A percentile compares a stretch with the other conserved stretches of the same genome.
These are phyloP conservation scores for Leucogyrophana mollusca DNA, from an alignment of 768 basidiomycete genomes.

Conservation along the genomic window DNA sequence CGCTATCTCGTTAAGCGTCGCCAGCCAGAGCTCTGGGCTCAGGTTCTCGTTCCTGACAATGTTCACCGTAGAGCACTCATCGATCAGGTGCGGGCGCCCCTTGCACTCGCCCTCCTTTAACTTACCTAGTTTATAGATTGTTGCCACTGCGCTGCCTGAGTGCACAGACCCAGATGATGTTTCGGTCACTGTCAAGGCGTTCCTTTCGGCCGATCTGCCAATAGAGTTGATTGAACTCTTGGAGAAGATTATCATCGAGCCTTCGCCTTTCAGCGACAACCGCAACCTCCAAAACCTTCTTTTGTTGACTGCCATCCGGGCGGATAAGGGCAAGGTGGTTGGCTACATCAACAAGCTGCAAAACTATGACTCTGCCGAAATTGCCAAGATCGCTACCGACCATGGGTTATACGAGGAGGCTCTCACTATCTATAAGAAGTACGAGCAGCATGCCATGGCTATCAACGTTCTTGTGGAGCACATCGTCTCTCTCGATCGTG, in stretches of 20 bases:
- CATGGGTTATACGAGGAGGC: conserved; percentile 96
- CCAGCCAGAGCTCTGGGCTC: conserved; percentile 92
- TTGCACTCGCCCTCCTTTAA: not conserved
- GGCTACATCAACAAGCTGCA: conserved; percentile 96
- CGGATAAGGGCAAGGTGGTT: conserved; percentile 98
- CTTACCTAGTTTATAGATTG: conserved; percentile 51
- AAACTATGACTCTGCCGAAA: conserved; percentile 92
- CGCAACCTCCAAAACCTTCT: conserved; percentile 94
- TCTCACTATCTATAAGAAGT: conserved; percentile 96
- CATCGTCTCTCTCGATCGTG: conserved; percentile 96
- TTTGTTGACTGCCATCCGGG: conserved; percentile 92
- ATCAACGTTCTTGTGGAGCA: conserved; percentile 99
- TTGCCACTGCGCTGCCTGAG: conserved; percentile 94
- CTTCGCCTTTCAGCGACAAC: conserved; percentile 97
- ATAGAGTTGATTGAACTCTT: conserved; percentile 95
- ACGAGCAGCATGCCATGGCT: conserved; percentile 91
- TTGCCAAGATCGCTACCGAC: conserved; percentile 95
- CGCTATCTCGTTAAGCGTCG: conserved; percentile 97
- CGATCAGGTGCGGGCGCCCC: conserved; percentile 63
- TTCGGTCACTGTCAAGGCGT: conserved; percentile 97
- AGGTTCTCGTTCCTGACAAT: conserved; percentile 88
- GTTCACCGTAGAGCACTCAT: conserved; percentile 90
- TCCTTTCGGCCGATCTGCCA: conserved; percentile 95
- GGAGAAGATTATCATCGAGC: conserved; percentile 98
- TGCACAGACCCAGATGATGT: conserved; percentile 98